Base-by-base conservation (phyloP, 2,329 filamentous ascomycete species). In the Beauveria brongniartii region DNA sequence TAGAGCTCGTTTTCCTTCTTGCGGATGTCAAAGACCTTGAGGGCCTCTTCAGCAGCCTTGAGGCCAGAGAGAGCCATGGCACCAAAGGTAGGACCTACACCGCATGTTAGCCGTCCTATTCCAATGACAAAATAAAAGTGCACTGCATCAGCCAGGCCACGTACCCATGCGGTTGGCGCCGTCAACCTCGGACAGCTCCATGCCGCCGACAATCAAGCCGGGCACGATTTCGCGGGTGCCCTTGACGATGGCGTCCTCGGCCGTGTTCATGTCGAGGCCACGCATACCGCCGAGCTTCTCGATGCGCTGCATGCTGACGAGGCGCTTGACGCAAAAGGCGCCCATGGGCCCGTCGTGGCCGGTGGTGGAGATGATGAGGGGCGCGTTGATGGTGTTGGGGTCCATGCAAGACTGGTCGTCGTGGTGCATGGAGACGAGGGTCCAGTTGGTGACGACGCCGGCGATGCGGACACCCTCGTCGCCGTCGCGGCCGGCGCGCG, bases 391-490 rank as follows among this genome's bases (percentile, higher is more conserved):
- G 69, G 92, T 96, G 84, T 94, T 96, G 67, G 92, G 92, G 74
- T 96, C 92, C 92, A 96, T 96, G 87, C 92, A 96, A 64, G 85
- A 90, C 78, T 96, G 91, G 73, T 93, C 89, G 71, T 92, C 89
- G 74, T 92, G 89, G 74, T 92, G 88, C 81, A 93, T 89, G 48
- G 87, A 85, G 54, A 96, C 92, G 28, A 96, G 82, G 1, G 92
- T 96, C 92, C 92, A 97, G 82, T 97, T 97, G 69, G 91, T 95
- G 60, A 97, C 92, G 1, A 96, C 92, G 69, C 92, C 92, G 9
- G 91, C 89, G 66, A 96, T 87, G 64, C 89, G 86, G 48, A 95
- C 76, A 10, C 70, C 73, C 16, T 78, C 76, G 2, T 76, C 75
- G 2, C 79, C 77, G 44, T 74, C 77, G 47, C 75, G 71, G 52